Percentiles rank a stretch among this genome's conserved stretches.
Evolutionary conservation across 257 asterid species (phyloP).

Genomic region (Penstemon barbatus): DNA sequence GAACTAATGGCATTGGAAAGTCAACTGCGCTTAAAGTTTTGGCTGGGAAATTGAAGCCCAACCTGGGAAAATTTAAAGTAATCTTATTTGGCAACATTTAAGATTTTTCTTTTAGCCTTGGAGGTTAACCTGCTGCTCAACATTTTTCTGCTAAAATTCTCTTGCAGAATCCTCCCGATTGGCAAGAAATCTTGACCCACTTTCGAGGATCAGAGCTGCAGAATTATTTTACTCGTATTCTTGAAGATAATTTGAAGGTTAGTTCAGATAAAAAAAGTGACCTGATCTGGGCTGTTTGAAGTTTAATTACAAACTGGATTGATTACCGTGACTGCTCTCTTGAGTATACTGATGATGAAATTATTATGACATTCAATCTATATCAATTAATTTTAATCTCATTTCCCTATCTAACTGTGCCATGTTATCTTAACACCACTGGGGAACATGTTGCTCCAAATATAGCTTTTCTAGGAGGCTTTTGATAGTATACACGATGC

Average conservation of each 20-base stretch:
- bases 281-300: too few relatives aligned
- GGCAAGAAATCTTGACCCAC: constrained; percentile 97
- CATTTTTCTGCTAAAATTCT: constrained; percentile 20
- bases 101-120: not conserved
- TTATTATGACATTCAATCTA: not conserved
- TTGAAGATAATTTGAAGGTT: constrained; percentile 97
- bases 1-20: constrained; percentile 95
- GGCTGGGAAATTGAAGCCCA: constrained; percentile 97
- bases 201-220: constrained; percentile 98
- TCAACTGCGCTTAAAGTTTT: constrained; percentile 91
- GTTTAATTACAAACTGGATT: too few relatives aligned
- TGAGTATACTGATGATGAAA: not conserved
- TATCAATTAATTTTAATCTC: not conserved
- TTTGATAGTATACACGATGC: not conserved
- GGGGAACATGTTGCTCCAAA: not conserved
- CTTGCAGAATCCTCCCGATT: constrained; percentile 96
- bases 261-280: constrained; percentile 1
- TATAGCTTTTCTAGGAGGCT: not conserved
- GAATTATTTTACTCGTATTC: constrained; percentile 92
- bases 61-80: constrained; percentile 91
- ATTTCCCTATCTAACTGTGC: not conserved
- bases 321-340: not conserved
- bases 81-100: constrained; percentile 12
- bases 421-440: not conserved
- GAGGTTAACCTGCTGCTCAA: constrained; percentile 27